These are phyloP conservation scores for Fusarium sp. DNA, from an alignment of 2,329 filamentous ascomycete genomes.

Conservation along the genomic window DNA sequence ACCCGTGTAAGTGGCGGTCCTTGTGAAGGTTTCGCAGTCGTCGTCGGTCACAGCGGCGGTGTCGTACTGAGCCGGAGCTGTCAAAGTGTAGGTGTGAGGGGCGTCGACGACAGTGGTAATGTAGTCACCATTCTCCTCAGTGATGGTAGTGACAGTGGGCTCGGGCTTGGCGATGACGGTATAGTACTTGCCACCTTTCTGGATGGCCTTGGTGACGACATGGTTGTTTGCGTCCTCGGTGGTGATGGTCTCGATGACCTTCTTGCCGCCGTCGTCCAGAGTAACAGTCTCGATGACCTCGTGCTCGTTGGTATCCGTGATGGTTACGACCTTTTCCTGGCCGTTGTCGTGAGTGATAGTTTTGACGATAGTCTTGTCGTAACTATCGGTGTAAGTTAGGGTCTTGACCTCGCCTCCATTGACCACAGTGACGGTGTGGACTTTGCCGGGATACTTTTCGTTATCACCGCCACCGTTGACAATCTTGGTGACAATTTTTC, in stretches of 20 bases:
- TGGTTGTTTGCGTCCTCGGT: constrained; percentile 28
- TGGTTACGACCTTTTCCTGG: constrained; percentile 31
- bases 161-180: constrained; percentile 44
- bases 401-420: constrained; percentile 39
- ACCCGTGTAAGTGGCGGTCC: constrained; percentile 38
- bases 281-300: constrained; percentile 31
- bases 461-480: constrained; percentile 3
- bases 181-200: constrained; percentile 41
- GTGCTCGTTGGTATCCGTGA: constrained; percentile 11
- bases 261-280: constrained; percentile 29
- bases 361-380: constrained; percentile 20
- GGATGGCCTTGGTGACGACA: constrained; percentile 45
- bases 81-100: constrained; percentile 43
- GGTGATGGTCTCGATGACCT: constrained; percentile 41
- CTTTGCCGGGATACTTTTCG: not conserved
- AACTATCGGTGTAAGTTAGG: constrained; percentile 31
- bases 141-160: constrained; percentile 37
- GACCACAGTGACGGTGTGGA: constrained; percentile 36
- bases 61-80: constrained; percentile 44
- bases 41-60: constrained; percentile 47
- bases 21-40: constrained; percentile 33
- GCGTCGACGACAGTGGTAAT: constrained; percentile 38
- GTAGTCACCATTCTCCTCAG: constrained; percentile 36
- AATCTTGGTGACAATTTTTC: constrained; percentile 30
- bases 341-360: constrained; percentile 37